These are phyloP conservation scores for Mucuna pruriens DNA, from an alignment of 306 rosid species.

Conservation along the genomic window DNA sequence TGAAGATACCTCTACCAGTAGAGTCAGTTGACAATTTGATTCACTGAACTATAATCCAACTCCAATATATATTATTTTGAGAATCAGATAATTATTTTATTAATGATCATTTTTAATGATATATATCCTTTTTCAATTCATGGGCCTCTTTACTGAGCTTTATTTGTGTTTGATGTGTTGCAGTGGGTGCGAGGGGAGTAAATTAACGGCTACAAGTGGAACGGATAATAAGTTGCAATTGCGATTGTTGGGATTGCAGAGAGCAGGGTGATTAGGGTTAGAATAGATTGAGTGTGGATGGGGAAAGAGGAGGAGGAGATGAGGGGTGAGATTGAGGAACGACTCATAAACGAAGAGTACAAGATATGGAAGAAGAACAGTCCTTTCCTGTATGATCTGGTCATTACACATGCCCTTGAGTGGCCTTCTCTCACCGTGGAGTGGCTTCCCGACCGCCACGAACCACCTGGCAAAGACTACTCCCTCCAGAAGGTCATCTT, in stretches of 20 bases:
- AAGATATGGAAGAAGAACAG: constrained; percentile 99
- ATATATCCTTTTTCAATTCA: not conserved
- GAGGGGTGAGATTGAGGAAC: constrained; percentile 96
- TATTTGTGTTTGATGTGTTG: not conserved
- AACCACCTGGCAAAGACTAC: constrained; percentile 94
- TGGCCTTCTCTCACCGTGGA: constrained; percentile 99
- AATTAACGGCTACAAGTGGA: not conserved
- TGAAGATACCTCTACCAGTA: not conserved
- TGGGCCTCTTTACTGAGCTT: not conserved
- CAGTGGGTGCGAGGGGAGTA: not conserved
- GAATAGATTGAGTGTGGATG: constrained; percentile 47
- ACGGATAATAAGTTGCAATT: not conserved
- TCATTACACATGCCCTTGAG: constrained; percentile 94
- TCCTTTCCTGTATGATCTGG: constrained; percentile 91
- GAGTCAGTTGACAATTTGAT: not conserved
- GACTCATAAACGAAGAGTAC: constrained; percentile 95
- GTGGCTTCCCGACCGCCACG: constrained; percentile 91
- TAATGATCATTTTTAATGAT: not conserved
- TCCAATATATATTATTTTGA: not conserved
- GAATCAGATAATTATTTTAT: not conserved
- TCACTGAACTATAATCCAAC: not conserved
- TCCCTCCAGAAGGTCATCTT: constrained; percentile 90
- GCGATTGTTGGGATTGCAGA: not conserved
- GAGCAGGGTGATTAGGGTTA: not conserved
- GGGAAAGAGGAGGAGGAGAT: constrained; percentile 96